Conservation (phyloP, 1,284 basidiomycete genomes). For the Clitocybe nebularis region DNA sequence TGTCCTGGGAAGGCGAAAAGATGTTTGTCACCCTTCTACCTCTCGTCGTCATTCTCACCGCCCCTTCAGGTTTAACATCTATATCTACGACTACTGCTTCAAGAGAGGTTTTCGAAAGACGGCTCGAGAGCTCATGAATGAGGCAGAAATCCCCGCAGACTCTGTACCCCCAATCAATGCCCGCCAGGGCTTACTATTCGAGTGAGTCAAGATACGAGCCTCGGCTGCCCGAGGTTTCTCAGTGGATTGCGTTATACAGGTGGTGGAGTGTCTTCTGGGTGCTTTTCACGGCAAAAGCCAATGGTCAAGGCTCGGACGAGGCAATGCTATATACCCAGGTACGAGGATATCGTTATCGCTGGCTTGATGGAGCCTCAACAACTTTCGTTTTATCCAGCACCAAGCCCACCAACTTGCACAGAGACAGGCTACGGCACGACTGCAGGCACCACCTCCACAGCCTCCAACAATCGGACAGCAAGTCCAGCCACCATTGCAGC, state of each 20-base stretch:
- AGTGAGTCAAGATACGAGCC: constrained; percentile 45
- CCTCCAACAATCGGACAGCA: constrained; percentile 24
- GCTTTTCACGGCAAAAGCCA: constrained; percentile 73
- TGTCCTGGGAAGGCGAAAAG: constrained; percentile 48
- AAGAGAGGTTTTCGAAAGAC: constrained; percentile 75
- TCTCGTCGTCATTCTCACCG: constrained; percentile 14
- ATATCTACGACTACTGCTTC: constrained; percentile 77
- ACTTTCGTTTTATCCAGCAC: constrained; percentile 24
- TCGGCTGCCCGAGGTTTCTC: constrained; percentile 9
- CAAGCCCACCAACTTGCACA: constrained; percentile 33
- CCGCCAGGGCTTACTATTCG: constrained; percentile 74
- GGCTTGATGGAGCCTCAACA: constrained; percentile 14
- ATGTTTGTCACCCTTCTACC: constrained; percentile 34
- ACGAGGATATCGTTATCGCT: constrained; percentile 21
- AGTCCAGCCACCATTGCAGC: constrained; percentile 19
- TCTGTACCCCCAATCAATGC: constrained; percentile 73
- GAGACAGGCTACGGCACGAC: constrained; percentile 24
- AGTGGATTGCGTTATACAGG: constrained; percentile 32
- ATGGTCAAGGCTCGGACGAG: constrained; percentile 56
- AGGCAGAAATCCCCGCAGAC: constrained; percentile 60
- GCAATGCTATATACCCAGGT: constrained; percentile 71
- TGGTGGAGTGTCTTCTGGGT: constrained; percentile 90
- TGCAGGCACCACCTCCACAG: constrained; percentile 17
- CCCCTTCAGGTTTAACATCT: constrained; percentile 72
- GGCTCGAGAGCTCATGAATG: constrained; percentile 55